phyloP scores from a whole-genome alignment of 441 rosid genomes.

The Hypseocharis bilobata region DNA sequence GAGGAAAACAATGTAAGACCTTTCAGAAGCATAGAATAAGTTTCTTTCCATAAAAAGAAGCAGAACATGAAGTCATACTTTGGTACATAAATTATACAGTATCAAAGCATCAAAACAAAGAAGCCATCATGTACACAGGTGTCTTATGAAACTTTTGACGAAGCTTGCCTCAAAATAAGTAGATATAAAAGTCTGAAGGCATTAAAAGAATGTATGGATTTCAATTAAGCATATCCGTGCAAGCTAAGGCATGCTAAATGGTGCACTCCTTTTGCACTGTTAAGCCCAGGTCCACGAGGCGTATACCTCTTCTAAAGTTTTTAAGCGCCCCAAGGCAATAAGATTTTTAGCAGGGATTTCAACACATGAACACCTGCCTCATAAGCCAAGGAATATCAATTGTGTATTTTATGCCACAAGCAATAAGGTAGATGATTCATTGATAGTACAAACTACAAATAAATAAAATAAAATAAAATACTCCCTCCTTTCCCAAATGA shows the following conservation, averaged over 20 bases:
- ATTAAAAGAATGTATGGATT: neutral
- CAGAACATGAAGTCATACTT: neutral
- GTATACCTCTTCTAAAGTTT: neutral
- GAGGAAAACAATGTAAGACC: slow-evolving; percentile 28
- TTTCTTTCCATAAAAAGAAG: neutral
- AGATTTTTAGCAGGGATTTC: slow-evolving; percentile 3
- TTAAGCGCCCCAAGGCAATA: neutral
- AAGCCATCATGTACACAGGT: neutral
- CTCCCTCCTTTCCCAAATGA: too few relatives aligned
- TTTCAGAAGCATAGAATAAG: slow-evolving; percentile 2
- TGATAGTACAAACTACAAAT: too few relatives aligned
- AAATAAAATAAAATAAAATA: too few relatives aligned
- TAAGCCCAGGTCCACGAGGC: neutral
- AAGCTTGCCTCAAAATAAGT: neutral
- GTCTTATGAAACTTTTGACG: neutral
- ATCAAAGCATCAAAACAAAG: neutral
- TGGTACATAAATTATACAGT: neutral
- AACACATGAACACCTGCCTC: neutral
- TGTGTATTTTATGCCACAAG: neutral
- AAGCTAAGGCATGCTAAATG: neutral
- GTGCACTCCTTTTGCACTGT: neutral
- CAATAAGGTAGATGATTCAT: neutral
- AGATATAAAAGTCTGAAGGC: neutral
- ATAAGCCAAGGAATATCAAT: slow-evolving; percentile 5
- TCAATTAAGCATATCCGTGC: neutral